These are phyloP conservation scores for Clonostachys rhizophaga DNA, from an alignment of 2,329 filamentous ascomycete species.

Conservation along the genomic window DNA sequence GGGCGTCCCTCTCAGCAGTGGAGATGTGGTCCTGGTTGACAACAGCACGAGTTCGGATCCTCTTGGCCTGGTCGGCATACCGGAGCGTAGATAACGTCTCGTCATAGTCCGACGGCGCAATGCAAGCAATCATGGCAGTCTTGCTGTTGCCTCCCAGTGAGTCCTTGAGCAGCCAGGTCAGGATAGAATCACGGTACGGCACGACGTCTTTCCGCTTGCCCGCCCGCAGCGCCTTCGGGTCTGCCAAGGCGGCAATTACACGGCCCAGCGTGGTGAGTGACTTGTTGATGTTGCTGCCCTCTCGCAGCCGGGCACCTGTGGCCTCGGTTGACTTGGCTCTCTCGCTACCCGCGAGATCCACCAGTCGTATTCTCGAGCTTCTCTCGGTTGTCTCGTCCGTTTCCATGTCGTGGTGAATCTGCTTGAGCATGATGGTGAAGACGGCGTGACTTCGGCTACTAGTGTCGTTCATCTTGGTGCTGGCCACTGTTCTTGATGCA, in stretches of 20 bases:
- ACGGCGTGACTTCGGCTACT: constrained; percentile 95
- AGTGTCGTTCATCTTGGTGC: constrained; percentile 99
- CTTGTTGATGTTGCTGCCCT: constrained; percentile 99
- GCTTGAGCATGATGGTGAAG: constrained; percentile 96
- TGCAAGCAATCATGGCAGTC: constrained; percentile 98
- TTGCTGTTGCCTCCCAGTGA: constrained; percentile 95
- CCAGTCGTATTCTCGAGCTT: constrained; percentile 86
- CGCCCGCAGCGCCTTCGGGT: constrained; percentile 53
- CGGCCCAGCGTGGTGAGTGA: constrained; percentile 92
- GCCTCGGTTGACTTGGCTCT: constrained; percentile 94
- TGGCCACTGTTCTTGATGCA: constrained; percentile 79
- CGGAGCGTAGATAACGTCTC: constrained; percentile 94
- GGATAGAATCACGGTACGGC: constrained; percentile 86
- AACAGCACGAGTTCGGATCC: constrained; percentile 87
- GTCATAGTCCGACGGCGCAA: constrained; percentile 92
- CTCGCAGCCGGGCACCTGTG: constrained; percentile 82
- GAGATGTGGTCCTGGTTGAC: constrained; percentile 96
- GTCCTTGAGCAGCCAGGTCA: constrained; percentile 88
- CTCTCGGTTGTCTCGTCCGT: constrained; percentile 98
- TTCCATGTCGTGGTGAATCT: constrained; percentile 95
- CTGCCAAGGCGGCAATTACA: constrained; percentile 87
- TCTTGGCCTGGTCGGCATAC: constrained; percentile 96
- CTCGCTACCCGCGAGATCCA: constrained; percentile 93
- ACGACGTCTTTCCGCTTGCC: constrained; percentile 64
- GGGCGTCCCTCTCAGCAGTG: constrained; percentile 86